Evolutionary conservation across 257 asterid genomes (phyloP), one percentile per base, ranked within the genome.

Genomic region (Lycium ferocissimum): DNA sequence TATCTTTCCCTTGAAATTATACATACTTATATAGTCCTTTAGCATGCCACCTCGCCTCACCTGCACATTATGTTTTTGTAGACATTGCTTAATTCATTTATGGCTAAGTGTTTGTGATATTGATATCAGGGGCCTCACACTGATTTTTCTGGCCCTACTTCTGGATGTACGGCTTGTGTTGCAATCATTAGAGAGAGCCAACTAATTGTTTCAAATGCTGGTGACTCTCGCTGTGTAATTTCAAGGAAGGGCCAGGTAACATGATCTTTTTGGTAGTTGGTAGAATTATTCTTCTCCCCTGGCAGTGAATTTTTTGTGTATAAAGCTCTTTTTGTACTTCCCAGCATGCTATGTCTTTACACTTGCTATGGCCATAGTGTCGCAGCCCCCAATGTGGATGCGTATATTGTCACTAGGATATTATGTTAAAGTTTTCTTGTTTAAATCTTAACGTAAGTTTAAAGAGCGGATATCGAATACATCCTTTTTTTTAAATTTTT

Each of bases 211-310:
- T 98, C 98, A 80, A 96, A 96, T 93, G 98, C 98, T 59, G 99
- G 99, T 49, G 99, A 96, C 88, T 96, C 99, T 65, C 99, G 99
- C 83, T 95, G 99, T 87, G 97, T 96, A 66, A 94, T 96, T 85
- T 96, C 99, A 85, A 90, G 99, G 87, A 95, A 95, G 89, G 99
- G 99, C 83, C 97, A 95, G 99, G 99, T 96, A 89, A 7, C 67
- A 37, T 51, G 54, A 80, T 33, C 40, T 33, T 58, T 57, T 59
- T n/a, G 38, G 51, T 18, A 67, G 20, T 33, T 51, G 59, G 40
- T 22, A 12, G 82, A 51, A 51, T 5, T 7, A 51, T 51, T 76
- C 63, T 75, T 49, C 82, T 22, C 82, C 14, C 22, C 78, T 76
- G 45, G 13, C 2, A 49, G 63, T 76, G 26, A 3, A 6, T 51